Base-by-base conservation (phyloP, 2,329 filamentous ascomycete genomes). In the Knoxdaviesia proteae region DNA sequence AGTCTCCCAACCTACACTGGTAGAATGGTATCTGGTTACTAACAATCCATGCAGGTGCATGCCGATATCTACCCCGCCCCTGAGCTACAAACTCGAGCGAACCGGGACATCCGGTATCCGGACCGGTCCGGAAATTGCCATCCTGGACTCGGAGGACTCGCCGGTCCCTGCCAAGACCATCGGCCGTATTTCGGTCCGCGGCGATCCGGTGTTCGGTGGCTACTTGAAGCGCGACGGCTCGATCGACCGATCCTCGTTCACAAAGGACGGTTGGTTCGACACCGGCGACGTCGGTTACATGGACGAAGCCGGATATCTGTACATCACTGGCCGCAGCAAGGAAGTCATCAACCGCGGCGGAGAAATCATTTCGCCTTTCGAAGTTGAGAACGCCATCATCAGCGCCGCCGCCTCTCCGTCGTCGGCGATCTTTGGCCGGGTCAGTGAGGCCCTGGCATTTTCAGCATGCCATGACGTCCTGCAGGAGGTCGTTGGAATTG, bases 331-430 rank as follows among this genome's bases (percentile, higher is more conserved):
- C 6, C 60, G 68, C 32, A 69, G 61, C 50, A 72, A 71, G 48
- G 68, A 71, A 44, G 65, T 71, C 44, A 70, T 72, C 53, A 71
- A 71, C 49, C 62, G 68, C 7, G 69, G 69, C 34, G 68, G 69
- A 34, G 69, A 74, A 50, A 59, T 72, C n/a, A 71, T 74, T 44
- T 71, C 67, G 5, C 69, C 69, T 0, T 70, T 72, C 43, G 69
- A 74, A 49, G 61, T 74, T n/a, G 69, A 73, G 49, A 65, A 72
- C 47, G 68, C 68, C 7, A 64, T 73, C 44, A 56, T 71, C 38
- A 56, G 61, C 1, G 62, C 65, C 7, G 59, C 66, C 5, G 55
- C 59, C 39, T 54, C 61, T 9, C 49, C 54, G 4, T 54, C 56
- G 5, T 66, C 64, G 1, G 57, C 60, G 0, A 61, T 69, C 10